Evolutionary conservation across 495 filamentous ascomycete species (phyloP), one percentile per base, ranked within the genome.

Genomic region (Penicillium steckii): DNA sequence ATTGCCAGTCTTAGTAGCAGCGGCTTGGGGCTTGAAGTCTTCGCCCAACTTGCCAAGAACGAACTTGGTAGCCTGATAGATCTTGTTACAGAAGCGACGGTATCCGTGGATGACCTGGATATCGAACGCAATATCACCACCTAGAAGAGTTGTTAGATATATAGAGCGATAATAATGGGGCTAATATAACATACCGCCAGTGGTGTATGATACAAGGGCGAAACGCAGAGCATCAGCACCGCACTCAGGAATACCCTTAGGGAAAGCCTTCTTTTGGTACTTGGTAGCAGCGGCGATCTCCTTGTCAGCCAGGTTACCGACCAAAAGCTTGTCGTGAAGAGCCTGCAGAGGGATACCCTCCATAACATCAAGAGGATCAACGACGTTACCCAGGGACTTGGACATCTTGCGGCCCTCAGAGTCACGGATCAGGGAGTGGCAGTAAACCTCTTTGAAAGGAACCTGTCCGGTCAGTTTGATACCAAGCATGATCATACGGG

Each of bases 31-130:
- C 33, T 80, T 77, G 64, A 89, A 94, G 64, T 85, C 85, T 12
- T 83, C 77, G 6, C 81, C 84, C 18, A 95, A 68, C 58, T 88
- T 86, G 50, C 90, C 87, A 51, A 94, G 77, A 8, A 91, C 88
- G 61, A 84, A 95, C 74, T 94, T 95, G 47, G 85, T 90, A 25
- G 90, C 90, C 70, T 93, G 88, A 74, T 90, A 95, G 57, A 95
- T 88, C 78, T 95, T 95, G 77, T 95, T 95, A 69, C 90, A 76
- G 81, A 95, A 95, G 48, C 87, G 82, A 44, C 90, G 80, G 74
- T 94, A 93, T 30, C 80, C 87, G 57, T 89, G 80, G 60, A 95
- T 90, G 49, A 92, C 87, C 71, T 89, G 84, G 58, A 92, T 82
- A 59, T 92, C 89, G 61, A 94, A 90, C 56, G 81, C 83, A 66